Percentiles rank a stretch among this genome's conserved stretches.
Conservation (phyloP, 495 filamentous ascomycete genomes). For the Hyaloscypha hepaticicola region DNA sequence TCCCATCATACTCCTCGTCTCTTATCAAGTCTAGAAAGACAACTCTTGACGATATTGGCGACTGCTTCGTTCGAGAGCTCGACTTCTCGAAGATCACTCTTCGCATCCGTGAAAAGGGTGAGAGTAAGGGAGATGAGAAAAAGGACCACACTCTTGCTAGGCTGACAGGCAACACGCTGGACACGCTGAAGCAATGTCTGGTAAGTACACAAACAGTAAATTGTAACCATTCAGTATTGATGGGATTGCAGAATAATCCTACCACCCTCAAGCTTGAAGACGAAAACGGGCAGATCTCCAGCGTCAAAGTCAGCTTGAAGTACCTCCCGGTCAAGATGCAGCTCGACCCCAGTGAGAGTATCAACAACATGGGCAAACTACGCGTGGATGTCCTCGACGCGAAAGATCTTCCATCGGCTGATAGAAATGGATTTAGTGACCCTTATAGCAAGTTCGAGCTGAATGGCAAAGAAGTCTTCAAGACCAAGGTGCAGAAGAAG, state of each 20-base stretch:
- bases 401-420: slow-evolving; percentile 81
- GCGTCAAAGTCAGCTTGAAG: slow-evolving; percentile 84
- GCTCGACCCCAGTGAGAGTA: slow-evolving; percentile 90
- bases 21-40: slow-evolving; percentile 63
- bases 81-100: slow-evolving; percentile 93
- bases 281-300: slow-evolving; percentile 71
- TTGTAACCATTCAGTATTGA: background rate
- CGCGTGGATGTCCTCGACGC: slow-evolving; percentile 90
- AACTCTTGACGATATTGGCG: slow-evolving; percentile 85
- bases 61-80: slow-evolving; percentile 93
- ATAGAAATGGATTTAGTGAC: slow-evolving; percentile 94
- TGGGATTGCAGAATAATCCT: slow-evolving; percentile 68
- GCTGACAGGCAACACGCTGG: slow-evolving; percentile 78
- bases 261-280: slow-evolving; percentile 76
- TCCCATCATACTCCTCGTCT: slow-evolving; percentile 81
- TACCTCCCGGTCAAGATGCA: slow-evolving; percentile 93
- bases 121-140: slow-evolving; percentile 66
- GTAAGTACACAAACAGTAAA: slow-evolving; percentile 44
- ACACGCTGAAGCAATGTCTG: slow-evolving; percentile 82
- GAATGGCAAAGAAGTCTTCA: slow-evolving; percentile 82
- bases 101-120: slow-evolving; percentile 70
- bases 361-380: slow-evolving; percentile 96
- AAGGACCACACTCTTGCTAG: slow-evolving; percentile 78
- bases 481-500: slow-evolving; percentile 95
- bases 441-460: slow-evolving; percentile 94